phyloP scores from a whole-genome alignment of 371 early-diverging fungal genomes.

The Syncephalis fuscata region DNA sequence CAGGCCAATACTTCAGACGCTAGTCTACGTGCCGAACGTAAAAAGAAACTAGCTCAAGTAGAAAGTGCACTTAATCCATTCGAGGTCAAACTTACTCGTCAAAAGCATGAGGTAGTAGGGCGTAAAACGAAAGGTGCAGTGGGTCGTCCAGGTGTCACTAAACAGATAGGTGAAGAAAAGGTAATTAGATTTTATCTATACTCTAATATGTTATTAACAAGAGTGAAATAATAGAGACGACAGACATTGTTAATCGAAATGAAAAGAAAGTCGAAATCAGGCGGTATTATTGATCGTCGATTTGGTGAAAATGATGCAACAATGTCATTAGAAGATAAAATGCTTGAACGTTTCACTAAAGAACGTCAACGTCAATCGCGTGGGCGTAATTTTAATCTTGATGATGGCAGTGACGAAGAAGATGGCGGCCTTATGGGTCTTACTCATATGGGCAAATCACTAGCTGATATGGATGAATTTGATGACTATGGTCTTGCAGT shows the following conservation, averaged over 20 bases:
- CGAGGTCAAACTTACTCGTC: conserved; percentile 57
- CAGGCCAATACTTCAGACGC: conserved; percentile 33
- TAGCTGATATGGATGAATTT: conserved; percentile 69
- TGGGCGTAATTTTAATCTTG: conserved; percentile 54
- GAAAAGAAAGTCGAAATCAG: conserved; percentile 41
- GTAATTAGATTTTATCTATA: too few relatives aligned
- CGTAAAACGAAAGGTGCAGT: conserved; percentile 62
- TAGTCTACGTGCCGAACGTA: conserved; percentile 4
- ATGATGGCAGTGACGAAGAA: conserved; percentile 48
- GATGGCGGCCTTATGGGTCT: conserved; percentile 11
- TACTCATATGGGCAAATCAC: conserved; percentile 85
- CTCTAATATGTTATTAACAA: too few relatives aligned
- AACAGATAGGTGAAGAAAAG: conserved; percentile 71
- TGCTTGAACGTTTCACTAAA: conserved; percentile 83
- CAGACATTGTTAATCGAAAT: conserved; percentile 69
- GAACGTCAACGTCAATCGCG: conserved; percentile 45
- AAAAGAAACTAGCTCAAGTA: conserved; percentile 29
- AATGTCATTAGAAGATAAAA: conserved; percentile 87
- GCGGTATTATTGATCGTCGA: conserved; percentile 78
- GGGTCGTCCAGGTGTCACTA: conserved; percentile 66
- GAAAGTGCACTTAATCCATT: conserved; percentile 68
- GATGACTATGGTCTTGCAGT: conserved; percentile 47
- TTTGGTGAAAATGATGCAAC: conserved; percentile 84
- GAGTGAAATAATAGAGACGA: too few relatives aligned
- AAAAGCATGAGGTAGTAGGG: conserved; percentile 78